Percentiles rank a stretch among this genome's conserved stretches.
Conservation (phyloP, 495 filamentous ascomycete species). For the Lasiosphaeria ovina region DNA sequence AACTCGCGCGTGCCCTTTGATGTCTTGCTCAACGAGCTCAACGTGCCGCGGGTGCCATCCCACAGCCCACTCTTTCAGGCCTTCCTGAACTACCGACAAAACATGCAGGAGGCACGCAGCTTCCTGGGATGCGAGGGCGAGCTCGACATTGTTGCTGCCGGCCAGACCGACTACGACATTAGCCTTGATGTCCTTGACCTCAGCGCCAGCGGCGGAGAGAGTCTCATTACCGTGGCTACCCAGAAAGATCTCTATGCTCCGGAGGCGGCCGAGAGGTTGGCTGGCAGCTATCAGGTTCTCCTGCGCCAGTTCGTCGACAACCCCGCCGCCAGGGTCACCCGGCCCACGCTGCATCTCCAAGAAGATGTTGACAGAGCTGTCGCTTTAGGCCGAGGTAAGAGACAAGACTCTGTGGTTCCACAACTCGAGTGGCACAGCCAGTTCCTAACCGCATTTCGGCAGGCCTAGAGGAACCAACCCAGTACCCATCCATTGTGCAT, state of each 20-base stretch:
- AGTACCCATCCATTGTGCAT: slow-evolving; percentile 17
- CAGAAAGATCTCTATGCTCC: slow-evolving; percentile 21
- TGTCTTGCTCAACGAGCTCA: slow-evolving; percentile 33
- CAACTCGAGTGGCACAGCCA: not conserved
- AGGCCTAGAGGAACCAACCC: slow-evolving; percentile 22
- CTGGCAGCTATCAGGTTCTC: slow-evolving; percentile 4
- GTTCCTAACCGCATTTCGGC: not conserved
- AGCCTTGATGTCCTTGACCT: slow-evolving; percentile 27
- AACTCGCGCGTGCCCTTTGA: slow-evolving; percentile 35
- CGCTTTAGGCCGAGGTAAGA: not conserved
- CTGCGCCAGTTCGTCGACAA: slow-evolving; percentile 13
- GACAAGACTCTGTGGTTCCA: not conserved
- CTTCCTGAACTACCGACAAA: slow-evolving; percentile 37
- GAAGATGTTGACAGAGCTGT: slow-evolving; percentile 7
- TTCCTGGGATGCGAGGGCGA: slow-evolving; percentile 9
- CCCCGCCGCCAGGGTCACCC: slow-evolving; percentile 8
- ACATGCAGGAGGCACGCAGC: slow-evolving; percentile 8
- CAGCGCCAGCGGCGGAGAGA: slow-evolving; percentile 8
- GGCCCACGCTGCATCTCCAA: slow-evolving; percentile 5
- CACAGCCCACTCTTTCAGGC: slow-evolving; percentile 38
- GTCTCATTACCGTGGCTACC: slow-evolving; percentile 10
- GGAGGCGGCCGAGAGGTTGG: slow-evolving; percentile 9
- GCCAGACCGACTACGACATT: slow-evolving; percentile 25
- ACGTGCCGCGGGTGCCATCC: slow-evolving; percentile 15
- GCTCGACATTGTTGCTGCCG: slow-evolving; percentile 1